Evolutionary conservation across 345 rosid species (phyloP).

Genomic region (Euphorbia peplus): DNA sequence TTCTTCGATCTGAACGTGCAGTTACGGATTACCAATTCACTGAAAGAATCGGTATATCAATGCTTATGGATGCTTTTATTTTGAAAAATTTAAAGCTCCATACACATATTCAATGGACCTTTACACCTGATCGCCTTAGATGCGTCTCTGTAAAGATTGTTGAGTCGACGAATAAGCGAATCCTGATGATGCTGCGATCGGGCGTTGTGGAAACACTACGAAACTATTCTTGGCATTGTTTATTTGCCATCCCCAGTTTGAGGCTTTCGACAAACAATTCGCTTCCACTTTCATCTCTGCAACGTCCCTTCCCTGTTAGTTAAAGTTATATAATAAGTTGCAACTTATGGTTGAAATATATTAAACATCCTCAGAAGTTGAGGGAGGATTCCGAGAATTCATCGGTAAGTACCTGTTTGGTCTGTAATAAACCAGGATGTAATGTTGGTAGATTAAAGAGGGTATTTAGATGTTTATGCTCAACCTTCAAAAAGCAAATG

Average conservation of each 20-base stretch:
- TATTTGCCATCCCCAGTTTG: slow-evolving; percentile 39
- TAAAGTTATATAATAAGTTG: background rate
- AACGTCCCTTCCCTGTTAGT: slow-evolving; percentile 12
- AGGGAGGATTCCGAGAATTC: background rate
- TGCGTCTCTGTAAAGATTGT: slow-evolving; percentile 8
- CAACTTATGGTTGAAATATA: too few relatives aligned
- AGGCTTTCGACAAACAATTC: slow-evolving; percentile 5
- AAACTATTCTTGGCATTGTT: background rate
- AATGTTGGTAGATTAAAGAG: slow-evolving; percentile 20
- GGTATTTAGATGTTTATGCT: slow-evolving; percentile 18
- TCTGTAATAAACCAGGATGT: slow-evolving; percentile 26
- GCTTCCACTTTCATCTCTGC: background rate
- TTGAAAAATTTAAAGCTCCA: too few relatives aligned
- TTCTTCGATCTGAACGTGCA: too few relatives aligned
- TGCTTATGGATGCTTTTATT: too few relatives aligned
- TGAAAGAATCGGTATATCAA: too few relatives aligned
- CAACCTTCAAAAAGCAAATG: slow-evolving; percentile 27
- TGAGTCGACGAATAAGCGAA: slow-evolving; percentile 26
- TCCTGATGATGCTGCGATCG: slow-evolving; percentile 45
- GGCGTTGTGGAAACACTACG: slow-evolving; percentile 17
- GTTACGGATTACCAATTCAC: too few relatives aligned
- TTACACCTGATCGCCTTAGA: too few relatives aligned
- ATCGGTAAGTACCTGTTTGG: slow-evolving; percentile 34
- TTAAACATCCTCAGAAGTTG: too few relatives aligned
- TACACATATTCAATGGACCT: too few relatives aligned